Evolutionary conservation across 2,329 filamentous ascomycete species (phyloP).

Genomic region (Nemania serpens): DNA sequence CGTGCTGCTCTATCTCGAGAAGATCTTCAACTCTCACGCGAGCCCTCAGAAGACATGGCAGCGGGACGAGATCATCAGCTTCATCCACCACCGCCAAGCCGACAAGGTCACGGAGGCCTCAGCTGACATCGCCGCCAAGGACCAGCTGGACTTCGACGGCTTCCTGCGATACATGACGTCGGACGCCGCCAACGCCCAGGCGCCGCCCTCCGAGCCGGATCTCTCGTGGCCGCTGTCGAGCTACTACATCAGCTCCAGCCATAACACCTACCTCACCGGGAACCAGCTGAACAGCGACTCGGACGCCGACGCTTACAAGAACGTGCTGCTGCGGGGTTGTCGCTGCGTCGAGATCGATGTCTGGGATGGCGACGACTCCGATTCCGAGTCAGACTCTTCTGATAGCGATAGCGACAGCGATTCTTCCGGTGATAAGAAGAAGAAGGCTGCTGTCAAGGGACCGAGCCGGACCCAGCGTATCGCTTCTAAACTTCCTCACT

Average conservation of each 20-base stretch:
- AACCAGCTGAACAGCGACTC: slow-evolving; percentile 87
- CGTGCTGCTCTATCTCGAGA: slow-evolving; percentile 50
- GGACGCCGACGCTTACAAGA: slow-evolving; percentile 86
- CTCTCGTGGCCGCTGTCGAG: slow-evolving; percentile 81
- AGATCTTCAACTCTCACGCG: slow-evolving; percentile 52
- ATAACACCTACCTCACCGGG: slow-evolving; percentile 92
- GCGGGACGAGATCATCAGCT: slow-evolving; percentile 50
- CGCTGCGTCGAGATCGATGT: slow-evolving; percentile 94
- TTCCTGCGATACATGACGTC: slow-evolving; percentile 64
- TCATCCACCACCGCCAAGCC: slow-evolving; percentile 53
- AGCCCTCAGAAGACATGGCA: slow-evolving; percentile 49
- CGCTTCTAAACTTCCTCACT: slow-evolving; percentile 58
- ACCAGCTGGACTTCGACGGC: slow-evolving; percentile 50
- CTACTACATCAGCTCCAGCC: slow-evolving; percentile 93
- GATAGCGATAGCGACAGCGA: slow-evolving; percentile 51
- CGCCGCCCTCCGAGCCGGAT: slow-evolving; percentile 49
- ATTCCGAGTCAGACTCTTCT: slow-evolving; percentile 67
- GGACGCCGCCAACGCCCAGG: slow-evolving; percentile 48
- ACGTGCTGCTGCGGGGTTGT: slow-evolving; percentile 80
- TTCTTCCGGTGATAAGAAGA: slow-evolving; percentile 50
- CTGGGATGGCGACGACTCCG: slow-evolving; percentile 85
- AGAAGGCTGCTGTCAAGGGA: slow-evolving; percentile 58
- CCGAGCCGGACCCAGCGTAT: slow-evolving; percentile 67
- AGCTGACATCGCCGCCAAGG: slow-evolving; percentile 40
- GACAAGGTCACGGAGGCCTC: slow-evolving; percentile 41